Percentiles rank a stretch among this genome's conserved stretches.
Conservation (phyloP, 23 red algal species). For the Gracilariopsis chorda region DNA sequence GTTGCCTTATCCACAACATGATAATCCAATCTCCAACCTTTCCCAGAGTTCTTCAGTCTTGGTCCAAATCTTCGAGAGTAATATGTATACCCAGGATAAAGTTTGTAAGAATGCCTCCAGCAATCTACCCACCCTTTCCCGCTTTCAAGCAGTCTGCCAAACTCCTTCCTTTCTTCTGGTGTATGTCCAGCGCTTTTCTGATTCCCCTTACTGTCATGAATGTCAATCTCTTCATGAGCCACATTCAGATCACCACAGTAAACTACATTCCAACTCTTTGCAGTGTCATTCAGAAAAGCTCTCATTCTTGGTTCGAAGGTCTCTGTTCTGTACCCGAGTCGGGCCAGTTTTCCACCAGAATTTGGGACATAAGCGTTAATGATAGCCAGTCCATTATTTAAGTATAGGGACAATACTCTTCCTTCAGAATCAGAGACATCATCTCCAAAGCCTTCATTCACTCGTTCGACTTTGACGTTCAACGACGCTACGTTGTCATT, state of each 20-base stretch:
- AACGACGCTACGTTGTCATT: neutral
- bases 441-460: slow-evolving; percentile 26
- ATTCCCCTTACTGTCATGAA: slow-evolving; percentile 76
- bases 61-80: slow-evolving; percentile 51
- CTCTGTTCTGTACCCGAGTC: slow-evolving; percentile 48
- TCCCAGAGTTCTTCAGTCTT: slow-evolving; percentile 37
- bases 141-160: slow-evolving; percentile 48
- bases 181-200: slow-evolving; percentile 84
- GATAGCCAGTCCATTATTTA: slow-evolving; percentile 30
- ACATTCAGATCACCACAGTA: slow-evolving; percentile 78
- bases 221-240: slow-evolving; percentile 86
- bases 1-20: slow-evolving; percentile 29
- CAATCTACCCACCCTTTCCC: slow-evolving; percentile 67
- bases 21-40: slow-evolving; percentile 92
- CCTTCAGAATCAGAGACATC: slow-evolving; percentile 57
- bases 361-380: slow-evolving; percentile 79
- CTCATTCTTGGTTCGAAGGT: slow-evolving; percentile 56
- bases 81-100: slow-evolving; percentile 57
- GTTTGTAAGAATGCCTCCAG: slow-evolving; percentile 62
- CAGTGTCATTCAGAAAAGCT: slow-evolving; percentile 31
- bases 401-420: slow-evolving; percentile 36
- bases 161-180: slow-evolving; percentile 72
- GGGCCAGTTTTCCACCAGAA: slow-evolving; percentile 49
- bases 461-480: neutral
- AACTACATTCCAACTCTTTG: slow-evolving; percentile 40